Evolutionary conservation across 805 yeast genomes (phyloP), one percentile per base, ranked within the genome.

Genomic region (Cyberlindnera amylophila): DNA sequence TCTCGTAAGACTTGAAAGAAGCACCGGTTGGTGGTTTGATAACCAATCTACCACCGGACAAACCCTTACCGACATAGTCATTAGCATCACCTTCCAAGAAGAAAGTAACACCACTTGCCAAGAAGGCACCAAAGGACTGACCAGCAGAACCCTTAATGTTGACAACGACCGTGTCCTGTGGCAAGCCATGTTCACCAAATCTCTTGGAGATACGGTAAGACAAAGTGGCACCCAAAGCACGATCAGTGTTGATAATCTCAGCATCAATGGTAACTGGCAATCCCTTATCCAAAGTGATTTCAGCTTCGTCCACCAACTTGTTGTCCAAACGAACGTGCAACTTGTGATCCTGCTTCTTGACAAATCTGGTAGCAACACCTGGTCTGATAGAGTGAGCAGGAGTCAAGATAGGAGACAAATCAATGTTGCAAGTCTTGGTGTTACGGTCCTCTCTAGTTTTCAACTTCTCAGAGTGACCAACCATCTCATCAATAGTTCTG

Each of bases 381-480:
- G 97, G 96, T 69, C 98, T 82, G 59, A 91, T 82, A 33, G 88
- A 79, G 64, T 91, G 96, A 34, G 98, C 98, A 16, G 99, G 99
- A 26, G 98, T 93, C 61, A 91, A 78, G 52, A 91, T 82, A 50
- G 98, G 98, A 31, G 95, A 79, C 62, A 91, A 72, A 61, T 91
- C 98, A 54, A 91, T 77, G 71, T 86, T 86, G 38, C 89, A 86
- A 50, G 91, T 88, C 79, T 93, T 93, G 48, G 91, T 82, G 60
- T 81, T 86, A 59, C 95, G 79, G 58, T 87, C 90, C 49, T 87
- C 96, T 55, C 96, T 76, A 41, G 89, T 93, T 57, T 68, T 74
- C 60, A 91, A 77, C 66, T 81, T 86, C 71, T 91, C 99, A 38
- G 98, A 88, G 64, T 84, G 89, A 59, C 99, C 99, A 56, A 91